Conservation (phyloP, 2,329 filamentous ascomycete species). For the Fusarium continuum region DNA sequence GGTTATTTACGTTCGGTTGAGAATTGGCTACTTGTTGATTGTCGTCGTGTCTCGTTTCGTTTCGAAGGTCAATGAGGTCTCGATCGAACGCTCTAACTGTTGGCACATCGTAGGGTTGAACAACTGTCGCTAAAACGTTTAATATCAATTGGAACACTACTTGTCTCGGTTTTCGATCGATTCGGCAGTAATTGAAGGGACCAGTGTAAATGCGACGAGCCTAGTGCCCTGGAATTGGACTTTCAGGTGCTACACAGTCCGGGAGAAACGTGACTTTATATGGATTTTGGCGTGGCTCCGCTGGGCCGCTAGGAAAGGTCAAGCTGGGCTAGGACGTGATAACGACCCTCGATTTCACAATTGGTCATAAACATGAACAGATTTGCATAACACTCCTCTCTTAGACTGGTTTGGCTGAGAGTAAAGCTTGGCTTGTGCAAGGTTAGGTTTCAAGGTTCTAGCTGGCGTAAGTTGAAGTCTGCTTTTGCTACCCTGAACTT, state of each 20-base stretch:
- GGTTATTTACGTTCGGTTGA: neutral
- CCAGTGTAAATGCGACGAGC: neutral
- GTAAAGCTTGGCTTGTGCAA: conserved; percentile 4
- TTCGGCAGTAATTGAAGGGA: neutral
- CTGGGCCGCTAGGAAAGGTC: conserved; percentile 12
- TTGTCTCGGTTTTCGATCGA: neutral
- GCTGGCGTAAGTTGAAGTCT: neutral
- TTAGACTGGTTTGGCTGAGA: neutral
- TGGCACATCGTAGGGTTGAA: neutral
- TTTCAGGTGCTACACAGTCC: conserved; percentile 9
- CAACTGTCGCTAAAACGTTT: too few relatives aligned
- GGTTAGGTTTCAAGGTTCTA: neutral
- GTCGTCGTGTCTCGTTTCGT: neutral
- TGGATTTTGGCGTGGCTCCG: conserved; percentile 20
- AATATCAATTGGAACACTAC: neutral
- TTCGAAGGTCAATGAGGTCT: neutral
- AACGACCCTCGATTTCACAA: conserved; percentile 12
- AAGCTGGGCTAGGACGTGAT: conserved; percentile 16
- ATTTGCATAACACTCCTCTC: conserved; percentile 1
- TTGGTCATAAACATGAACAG: conserved; percentile 25
- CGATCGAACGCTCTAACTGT: neutral
- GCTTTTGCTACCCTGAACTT: conserved; percentile 23
- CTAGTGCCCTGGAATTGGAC: neutral
- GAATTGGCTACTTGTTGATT: neutral
- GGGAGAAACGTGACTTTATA: conserved; percentile 35